Base-by-base conservation (phyloP, 1,284 basidiomycete species). In the Trichosporon inkin region DNA sequence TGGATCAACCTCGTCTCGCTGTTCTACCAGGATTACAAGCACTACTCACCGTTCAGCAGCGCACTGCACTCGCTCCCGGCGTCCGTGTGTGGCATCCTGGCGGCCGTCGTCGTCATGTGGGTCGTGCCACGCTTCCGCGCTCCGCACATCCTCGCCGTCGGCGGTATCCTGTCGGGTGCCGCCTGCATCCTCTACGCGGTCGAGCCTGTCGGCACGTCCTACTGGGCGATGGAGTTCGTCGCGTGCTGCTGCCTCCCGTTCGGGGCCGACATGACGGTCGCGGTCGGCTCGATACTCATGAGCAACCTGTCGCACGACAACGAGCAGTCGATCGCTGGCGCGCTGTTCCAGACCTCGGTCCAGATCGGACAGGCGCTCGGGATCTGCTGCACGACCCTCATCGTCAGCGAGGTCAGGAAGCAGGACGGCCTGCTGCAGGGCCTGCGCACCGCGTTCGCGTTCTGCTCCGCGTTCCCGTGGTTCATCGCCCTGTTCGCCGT, bases 191-290 rank as follows among this genome's bases (percentile, higher is more conserved):
- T 76, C 13, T 74, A 69, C 54, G 71, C 70, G 2, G 64, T 71
- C n/a, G 60, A 62, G 28, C 67, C 68, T 1, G 34, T 54, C 0
- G 62, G 55, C 20, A 56, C 63, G 10, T 66, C 55, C 5, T 76
- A 75, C 61, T 76, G 74, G 74, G 64, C 64, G 6, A 65, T 60
- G 37, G 67, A 66, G 40, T 73, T 75, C 55, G 51, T 73, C 16
- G 63, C 67, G 2, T 64, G 60, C 38, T 62, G 72, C 36, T 64
- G 70, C 44, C 62, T 67, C 7, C 69, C 71, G 5, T 71, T 71
- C 47, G 71, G 73, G 3, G 65, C 68, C 3, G 70, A 72, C 61
- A 62, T 72, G 24, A 72, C 67, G 3, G 63, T 69, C 11, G 70
- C 67, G 10, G 65, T 71, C 10, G 72, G 72, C 0, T 68, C 64